Evolutionary conservation across 2,329 filamentous ascomycete species (phyloP), one percentile per base, ranked within the genome.

Genomic region (Cladosporium oxysporum): DNA sequence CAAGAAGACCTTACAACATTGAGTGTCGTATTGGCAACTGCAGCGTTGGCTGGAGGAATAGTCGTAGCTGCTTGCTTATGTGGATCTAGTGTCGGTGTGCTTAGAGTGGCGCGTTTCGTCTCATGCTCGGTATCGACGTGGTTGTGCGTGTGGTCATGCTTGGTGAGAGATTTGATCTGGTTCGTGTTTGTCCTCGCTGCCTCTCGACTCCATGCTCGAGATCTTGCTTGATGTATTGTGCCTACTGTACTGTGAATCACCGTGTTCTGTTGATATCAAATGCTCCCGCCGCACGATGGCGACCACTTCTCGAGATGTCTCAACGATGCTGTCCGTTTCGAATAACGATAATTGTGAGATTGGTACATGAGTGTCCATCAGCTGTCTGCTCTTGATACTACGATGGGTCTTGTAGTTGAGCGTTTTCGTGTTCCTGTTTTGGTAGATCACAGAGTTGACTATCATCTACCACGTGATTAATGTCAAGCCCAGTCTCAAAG

Each of bases 21-120:
- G 21, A 21, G 21, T 29, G 57, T 59, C 57, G 57, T 59, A 35
- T 29, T 59, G 35, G 57, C 57, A 59, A 59, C 52, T 31, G 52
- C 57, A 44, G 33, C 57, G 57, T 47, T 59, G 57, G 35, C 57
- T 44, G 37, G 35, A 21, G 35, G 57, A 59, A 59, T 29, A 8
- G 57, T 59, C 37, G 35, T n/a, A 12, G 16, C 57, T 47, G 41
- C 35, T 41, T 16, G 16, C n/a, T 47, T n/a, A 8, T 8, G n/a
- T 21, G 41, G 41, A 12, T 11, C 8, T 5, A 41, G 16, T 18
- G 14, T 41, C 35, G 18, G 37, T 44, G n/a, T 47, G 41, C 41
- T 11, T 12, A 21, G 23, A 26, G 52, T n/a, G 28, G 29, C 21
- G 14, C 21, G 23, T 55, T 1, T 26, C 28, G 16, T 29, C 49